Base-by-base conservation (phyloP, 116 monocot genomes). In the Cymodocea nodosa region DNA sequence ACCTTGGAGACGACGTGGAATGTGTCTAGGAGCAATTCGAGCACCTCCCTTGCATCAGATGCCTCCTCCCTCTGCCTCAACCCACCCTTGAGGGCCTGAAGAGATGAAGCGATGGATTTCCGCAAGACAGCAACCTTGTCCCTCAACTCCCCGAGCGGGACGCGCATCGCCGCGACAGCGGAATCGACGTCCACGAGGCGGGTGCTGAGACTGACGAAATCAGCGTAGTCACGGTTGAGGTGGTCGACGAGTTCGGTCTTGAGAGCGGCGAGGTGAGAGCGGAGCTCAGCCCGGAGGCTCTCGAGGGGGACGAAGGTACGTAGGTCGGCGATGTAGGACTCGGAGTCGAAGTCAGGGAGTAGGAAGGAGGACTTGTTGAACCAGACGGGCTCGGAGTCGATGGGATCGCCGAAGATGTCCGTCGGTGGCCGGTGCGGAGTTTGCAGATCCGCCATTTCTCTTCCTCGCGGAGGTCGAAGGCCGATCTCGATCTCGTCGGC, bases 1-100 rank as follows among this genome's bases (percentile, higher is more conserved):
- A 98, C 97, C 79, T 98, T 98, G 48, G 97, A 98, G 36, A 98
- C 92, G 44, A 91, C 92, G 30, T 98, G 97, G 56, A 81, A 88
- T 9, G 97, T 82, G 54, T 98, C 97, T 51, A 91, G 91, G 52
- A 98, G 73, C 52, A 83, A 35, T 74, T 98, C 84, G 51, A 98
- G 87, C 22, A 91, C 76, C 79, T 84, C 97, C 34, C 88, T 65
- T 0, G 71, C 54, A 39, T 77, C 83, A 22, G 87, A 77, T 0
- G 89, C 88, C 68, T 83, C 92, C 9, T 88, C 82, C 15, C 89
- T 73, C 71, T 84, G 83, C 54, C 75, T 65, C 30, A 91, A 74
- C 34, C 92, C 92, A n/a, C 59, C 65, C 18, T 73, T 72, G 35
- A 98, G 80, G 7, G 74, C 73, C 22, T 71, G 64, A 9, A 98